These are phyloP conservation scores for Aspergillus sclerotioniger DNA, from an alignment of 495 filamentous ascomycete genomes.

Conservation along the genomic window DNA sequence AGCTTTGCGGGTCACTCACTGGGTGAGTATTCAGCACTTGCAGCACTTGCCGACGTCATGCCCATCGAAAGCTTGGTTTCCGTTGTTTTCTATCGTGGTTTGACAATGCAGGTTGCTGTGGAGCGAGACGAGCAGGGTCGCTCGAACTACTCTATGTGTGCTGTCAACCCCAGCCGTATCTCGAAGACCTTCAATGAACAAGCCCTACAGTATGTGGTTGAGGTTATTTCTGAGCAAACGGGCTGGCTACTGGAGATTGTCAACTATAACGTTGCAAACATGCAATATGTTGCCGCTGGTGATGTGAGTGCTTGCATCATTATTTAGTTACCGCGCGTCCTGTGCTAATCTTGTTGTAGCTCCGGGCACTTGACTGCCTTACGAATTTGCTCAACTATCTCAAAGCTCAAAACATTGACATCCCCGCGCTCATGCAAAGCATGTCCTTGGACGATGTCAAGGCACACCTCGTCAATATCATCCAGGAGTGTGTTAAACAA, in stretches of 20 bases:
- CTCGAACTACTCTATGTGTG: slow-evolving; percentile 98
- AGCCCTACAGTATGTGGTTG: slow-evolving; percentile 91
- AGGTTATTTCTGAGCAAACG: slow-evolving; percentile 86
- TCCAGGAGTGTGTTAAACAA: slow-evolving; percentile 76
- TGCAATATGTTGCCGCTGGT: slow-evolving; percentile 97
- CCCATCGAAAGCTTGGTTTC: slow-evolving; percentile 97
- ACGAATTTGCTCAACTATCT: slow-evolving; percentile 91
- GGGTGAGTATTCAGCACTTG: slow-evolving; percentile 96
- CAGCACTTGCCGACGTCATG: slow-evolving; percentile 96
- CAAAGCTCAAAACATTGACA: slow-evolving; percentile 94
- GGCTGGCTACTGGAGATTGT: slow-evolving; percentile 97
- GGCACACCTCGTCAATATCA: slow-evolving; percentile 78
- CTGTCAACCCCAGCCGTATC: slow-evolving; percentile 96
- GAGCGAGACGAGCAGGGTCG: slow-evolving; percentile 90
- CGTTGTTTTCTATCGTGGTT: slow-evolving; percentile 96
- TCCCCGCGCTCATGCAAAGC: slow-evolving; percentile 82
- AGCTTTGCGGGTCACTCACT: slow-evolving; percentile 97
- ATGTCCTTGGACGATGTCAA: slow-evolving; percentile 83
- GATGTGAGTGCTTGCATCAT: slow-evolving; percentile 50
- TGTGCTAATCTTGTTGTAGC: slow-evolving; percentile 38
- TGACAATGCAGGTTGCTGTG: slow-evolving; percentile 99
- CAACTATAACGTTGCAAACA: slow-evolving; percentile 98
- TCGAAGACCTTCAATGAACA: slow-evolving; percentile 97
- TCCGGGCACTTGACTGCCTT: slow-evolving; percentile 91
- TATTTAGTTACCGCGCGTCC: background rate